phyloP scores from a whole-genome alignment of 805 yeast species.

The Hanseniaspora nectarophila region DNA sequence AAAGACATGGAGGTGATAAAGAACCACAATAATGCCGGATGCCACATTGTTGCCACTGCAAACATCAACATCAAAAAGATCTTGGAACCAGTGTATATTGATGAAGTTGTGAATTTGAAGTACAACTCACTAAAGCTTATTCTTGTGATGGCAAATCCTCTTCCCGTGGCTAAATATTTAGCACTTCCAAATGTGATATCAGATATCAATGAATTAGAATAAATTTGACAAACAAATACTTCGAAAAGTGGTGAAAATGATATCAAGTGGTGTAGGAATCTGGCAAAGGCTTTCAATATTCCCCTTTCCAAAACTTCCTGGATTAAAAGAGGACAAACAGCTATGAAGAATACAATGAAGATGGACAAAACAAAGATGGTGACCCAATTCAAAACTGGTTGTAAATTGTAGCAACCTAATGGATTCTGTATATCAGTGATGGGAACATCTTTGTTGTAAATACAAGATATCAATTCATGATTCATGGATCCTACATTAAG shows the following conservation, averaged over 20 bases:
- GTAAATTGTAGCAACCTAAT: conserved; percentile 71
- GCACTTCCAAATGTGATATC: conserved; percentile 89
- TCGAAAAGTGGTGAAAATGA: conserved; percentile 87
- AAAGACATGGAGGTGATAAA: conserved; percentile 60
- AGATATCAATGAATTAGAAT: conserved; percentile 61
- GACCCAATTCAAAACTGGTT: conserved; percentile 85
- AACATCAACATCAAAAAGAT: conserved; percentile 59
- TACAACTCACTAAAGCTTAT: conserved; percentile 59
- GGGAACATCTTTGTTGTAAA: conserved; percentile 53
- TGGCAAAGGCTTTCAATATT: conserved; percentile 52
- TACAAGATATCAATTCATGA: conserved; percentile 60
- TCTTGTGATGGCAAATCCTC: conserved; percentile 86
- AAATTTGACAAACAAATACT: conserved; percentile 88
- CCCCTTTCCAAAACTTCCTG: conserved; percentile 88
- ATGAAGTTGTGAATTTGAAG: conserved; percentile 60
- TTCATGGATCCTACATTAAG: conserved; percentile 68
- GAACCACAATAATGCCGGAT: conserved; percentile 58
- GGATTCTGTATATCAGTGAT: conserved; percentile 66
- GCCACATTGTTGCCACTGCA: conserved; percentile 73
- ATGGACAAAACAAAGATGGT: conserved; percentile 78
- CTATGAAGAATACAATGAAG: conserved; percentile 82
- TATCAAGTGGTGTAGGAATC: conserved; percentile 62
- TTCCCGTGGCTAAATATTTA: conserved; percentile 77
- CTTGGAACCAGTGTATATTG: conserved; percentile 68
- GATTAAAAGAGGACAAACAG: conserved; percentile 75